These are phyloP conservation scores for Mycena rebaudengoi DNA, from an alignment of 768 basidiomycete genomes.

Conservation along the genomic window DNA sequence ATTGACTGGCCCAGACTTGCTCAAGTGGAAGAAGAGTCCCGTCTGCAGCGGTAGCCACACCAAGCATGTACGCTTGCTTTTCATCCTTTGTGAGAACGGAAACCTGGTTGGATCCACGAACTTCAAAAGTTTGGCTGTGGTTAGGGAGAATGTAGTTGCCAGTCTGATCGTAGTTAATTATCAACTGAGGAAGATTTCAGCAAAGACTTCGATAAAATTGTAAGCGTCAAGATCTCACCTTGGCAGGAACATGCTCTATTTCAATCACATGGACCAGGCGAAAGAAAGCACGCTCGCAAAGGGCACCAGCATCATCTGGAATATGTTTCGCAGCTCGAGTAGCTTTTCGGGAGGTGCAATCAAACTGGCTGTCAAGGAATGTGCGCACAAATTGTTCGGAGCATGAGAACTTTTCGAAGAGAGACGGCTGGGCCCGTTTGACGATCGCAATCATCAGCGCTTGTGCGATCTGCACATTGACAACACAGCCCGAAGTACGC, in stretches of 20 bases:
- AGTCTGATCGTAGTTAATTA: constrained; percentile 7
- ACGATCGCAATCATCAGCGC: background rate
- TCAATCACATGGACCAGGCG: background rate
- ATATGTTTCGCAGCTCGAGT: constrained; percentile 9
- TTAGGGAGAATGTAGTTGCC: background rate
- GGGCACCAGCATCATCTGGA: background rate
- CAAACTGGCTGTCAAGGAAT: background rate
- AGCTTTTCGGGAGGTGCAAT: background rate
- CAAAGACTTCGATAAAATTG: too few relatives aligned
- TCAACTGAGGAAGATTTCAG: too few relatives aligned
- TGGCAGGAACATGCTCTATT: background rate
- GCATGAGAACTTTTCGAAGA: background rate
- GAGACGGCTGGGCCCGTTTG: background rate
- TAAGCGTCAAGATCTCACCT: too few relatives aligned
- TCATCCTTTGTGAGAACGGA: background rate
- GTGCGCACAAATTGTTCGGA: background rate
- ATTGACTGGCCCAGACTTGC: constrained; percentile 34
- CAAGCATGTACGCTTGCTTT: background rate
- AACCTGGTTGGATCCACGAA: background rate
- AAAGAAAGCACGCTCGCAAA: constrained; percentile 4
- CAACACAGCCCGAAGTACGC: background rate
- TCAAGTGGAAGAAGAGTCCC: constrained; percentile 36
- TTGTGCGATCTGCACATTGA: background rate
- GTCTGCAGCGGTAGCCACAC: constrained; percentile 14
- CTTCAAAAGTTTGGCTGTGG: background rate